phyloP scores from a whole-genome alignment of 169 alveolate genomes.

The Perkinsus chesapeaki region DNA sequence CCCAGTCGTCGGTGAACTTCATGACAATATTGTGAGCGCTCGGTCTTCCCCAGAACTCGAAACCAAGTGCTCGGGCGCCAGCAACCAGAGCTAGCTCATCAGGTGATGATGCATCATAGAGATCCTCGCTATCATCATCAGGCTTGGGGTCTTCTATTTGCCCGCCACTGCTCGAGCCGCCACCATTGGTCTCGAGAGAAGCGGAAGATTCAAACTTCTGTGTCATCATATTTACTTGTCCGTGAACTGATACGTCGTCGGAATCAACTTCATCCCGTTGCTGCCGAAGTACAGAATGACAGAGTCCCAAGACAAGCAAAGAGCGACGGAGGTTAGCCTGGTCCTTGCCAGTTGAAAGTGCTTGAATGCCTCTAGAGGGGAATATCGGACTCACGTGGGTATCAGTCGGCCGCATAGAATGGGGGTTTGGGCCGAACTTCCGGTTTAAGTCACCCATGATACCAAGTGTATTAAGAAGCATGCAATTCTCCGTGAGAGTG shows the following conservation, averaged over 20 bases:
- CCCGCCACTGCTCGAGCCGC: neutral
- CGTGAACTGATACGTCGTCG: neutral
- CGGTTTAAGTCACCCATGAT: neutral
- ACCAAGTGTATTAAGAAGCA: slow-evolving; percentile 64
- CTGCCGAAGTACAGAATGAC: neutral
- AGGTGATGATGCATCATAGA: slow-evolving; percentile 69
- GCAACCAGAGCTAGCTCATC: slow-evolving; percentile 71
- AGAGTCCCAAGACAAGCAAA: neutral
- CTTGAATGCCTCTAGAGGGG: neutral
- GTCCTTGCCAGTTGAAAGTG: neutral
- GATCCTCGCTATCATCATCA: neutral
- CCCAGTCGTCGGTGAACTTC: neutral
- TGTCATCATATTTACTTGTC: neutral
- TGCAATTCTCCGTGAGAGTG: slow-evolving; percentile 90
- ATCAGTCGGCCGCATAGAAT: neutral
- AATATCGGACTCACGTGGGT: neutral
- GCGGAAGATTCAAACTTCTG: neutral
- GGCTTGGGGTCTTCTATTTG: neutral
- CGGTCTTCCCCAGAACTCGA: slow-evolving; percentile 49
- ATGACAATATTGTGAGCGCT: neutral
- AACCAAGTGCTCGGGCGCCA: slow-evolving; percentile 60
- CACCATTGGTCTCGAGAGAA: neutral
- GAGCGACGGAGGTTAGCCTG: neutral
- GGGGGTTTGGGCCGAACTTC: neutral
- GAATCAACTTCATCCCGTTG: neutral